Conservation (phyloP, 345 rosid genomes). For the Populus alba region DNA sequence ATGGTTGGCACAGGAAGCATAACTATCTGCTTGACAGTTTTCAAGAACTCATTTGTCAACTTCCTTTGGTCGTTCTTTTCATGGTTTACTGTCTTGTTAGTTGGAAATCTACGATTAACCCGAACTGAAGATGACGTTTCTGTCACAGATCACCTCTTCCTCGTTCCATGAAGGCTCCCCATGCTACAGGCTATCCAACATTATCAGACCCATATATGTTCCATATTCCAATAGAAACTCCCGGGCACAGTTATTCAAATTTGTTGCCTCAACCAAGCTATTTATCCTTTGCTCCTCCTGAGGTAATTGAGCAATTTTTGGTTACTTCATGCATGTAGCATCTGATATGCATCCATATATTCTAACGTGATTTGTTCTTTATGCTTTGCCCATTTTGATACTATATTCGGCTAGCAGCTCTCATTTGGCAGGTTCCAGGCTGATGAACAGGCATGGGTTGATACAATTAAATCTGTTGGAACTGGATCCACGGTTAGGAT, state of each 20-base stretch:
- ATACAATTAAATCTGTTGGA: constrained; percentile 66
- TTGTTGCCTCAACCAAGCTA: constrained; percentile 43
- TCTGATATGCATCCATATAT: no score
- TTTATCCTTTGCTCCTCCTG: constrained; percentile 89
- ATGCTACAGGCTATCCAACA: constrained; percentile 61
- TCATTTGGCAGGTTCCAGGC: constrained; percentile 62
- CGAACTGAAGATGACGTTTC: not conserved
- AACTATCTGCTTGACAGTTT: not conserved
- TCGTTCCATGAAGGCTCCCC: constrained; percentile 46
- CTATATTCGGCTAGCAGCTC: constrained; percentile 44
- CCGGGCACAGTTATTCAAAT: constrained; percentile 33
- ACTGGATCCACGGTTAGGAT: constrained; percentile 63
- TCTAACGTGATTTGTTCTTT: not conserved
- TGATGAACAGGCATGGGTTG: constrained; percentile 88
- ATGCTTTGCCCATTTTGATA: constrained; percentile 14
- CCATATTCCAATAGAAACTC: constrained; percentile 38
- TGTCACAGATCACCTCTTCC: constrained; percentile 65
- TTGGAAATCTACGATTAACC: not conserved
- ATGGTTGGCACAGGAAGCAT: not conserved
- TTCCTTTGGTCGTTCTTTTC: not conserved
- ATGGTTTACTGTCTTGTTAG: not conserved
- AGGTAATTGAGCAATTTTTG: constrained; percentile 42
- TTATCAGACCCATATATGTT: constrained; percentile 61
- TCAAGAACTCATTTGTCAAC: not conserved
- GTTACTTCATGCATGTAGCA: no score